Evolutionary conservation across 1,139 yeast genomes (phyloP).

Genomic region (Geotrichum phurueaensis): DNA sequence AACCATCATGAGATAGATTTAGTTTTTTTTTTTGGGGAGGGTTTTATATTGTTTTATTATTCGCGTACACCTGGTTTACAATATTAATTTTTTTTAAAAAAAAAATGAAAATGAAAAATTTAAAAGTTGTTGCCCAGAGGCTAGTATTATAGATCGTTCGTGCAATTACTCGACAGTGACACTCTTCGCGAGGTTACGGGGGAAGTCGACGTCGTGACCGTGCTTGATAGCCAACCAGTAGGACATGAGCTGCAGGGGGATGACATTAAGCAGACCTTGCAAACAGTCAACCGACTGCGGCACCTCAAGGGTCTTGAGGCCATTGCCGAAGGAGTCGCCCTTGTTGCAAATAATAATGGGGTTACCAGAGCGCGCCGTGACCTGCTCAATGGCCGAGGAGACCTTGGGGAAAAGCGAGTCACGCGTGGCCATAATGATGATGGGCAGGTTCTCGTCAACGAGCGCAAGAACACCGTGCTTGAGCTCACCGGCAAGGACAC

Average conservation of each 20-base stretch:
- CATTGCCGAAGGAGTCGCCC: slow-evolving; percentile 54
- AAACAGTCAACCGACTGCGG: slow-evolving; percentile 96
- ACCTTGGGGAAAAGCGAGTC: slow-evolving; percentile 96
- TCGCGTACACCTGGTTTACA: neutral
- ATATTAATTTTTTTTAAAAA: neutral
- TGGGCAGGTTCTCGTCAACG: slow-evolving; percentile 89
- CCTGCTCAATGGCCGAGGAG: slow-evolving; percentile 94
- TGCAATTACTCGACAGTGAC: slow-evolving; percentile 83
- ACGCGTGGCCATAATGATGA: slow-evolving; percentile 91
- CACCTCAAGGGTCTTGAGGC: slow-evolving; percentile 60
- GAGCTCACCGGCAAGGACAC: slow-evolving; percentile 97
- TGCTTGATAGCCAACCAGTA: slow-evolving; percentile 95
- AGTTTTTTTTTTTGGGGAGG: no score
- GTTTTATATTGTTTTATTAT: neutral
- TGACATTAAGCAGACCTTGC: slow-evolving; percentile 91
- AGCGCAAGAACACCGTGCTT: slow-evolving; percentile 97
- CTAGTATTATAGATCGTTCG: neutral
- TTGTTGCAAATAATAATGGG: slow-evolving; percentile 92
- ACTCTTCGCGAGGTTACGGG: slow-evolving; percentile 96
- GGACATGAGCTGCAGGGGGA: slow-evolving; percentile 93
- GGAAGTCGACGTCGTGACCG: slow-evolving; percentile 97
- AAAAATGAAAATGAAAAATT: neutral
- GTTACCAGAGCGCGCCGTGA: slow-evolving; percentile 93
- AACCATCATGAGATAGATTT: neutral
- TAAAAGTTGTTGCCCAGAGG: neutral